These are phyloP conservation scores for Cryptococcus sp. DNA, from an alignment of 1,284 basidiomycete species.

Conservation along the genomic window DNA sequence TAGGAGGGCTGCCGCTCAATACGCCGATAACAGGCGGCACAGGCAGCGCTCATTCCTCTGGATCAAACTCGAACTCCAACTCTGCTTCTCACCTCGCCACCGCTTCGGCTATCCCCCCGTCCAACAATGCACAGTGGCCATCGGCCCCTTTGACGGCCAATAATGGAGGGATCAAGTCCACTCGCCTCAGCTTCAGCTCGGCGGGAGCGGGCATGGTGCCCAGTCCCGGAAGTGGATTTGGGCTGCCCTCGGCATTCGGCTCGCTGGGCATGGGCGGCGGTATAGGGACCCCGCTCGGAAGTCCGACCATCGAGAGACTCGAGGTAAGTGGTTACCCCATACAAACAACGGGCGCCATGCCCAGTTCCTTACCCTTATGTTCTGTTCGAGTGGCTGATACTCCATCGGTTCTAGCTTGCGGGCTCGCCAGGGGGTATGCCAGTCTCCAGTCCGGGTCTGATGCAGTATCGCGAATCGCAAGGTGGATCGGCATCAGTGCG, in stretches of 20 bases:
- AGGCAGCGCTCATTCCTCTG: neutral
- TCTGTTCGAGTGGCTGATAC: neutral
- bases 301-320: constrained; percentile 43
- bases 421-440: constrained; percentile 30
- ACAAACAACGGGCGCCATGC: neutral
- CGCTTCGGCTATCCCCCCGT: constrained; percentile 9
- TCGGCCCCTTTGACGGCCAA: neutral
- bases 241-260: constrained; percentile 44
- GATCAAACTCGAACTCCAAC: constrained; percentile 1
- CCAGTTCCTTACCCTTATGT: no score
- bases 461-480: constrained; percentile 47
- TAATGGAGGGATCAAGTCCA: constrained; percentile 8
- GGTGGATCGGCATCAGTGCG: constrained; percentile 36
- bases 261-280: constrained; percentile 37
- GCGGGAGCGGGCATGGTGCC: constrained; percentile 32
- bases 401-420: constrained; percentile 21
- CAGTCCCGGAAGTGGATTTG: constrained; percentile 36
- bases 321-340: constrained; percentile 29
- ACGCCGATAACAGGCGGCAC: neutral
- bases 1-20: neutral
- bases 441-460: constrained; percentile 40
- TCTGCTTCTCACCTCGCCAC: constrained; percentile 1
- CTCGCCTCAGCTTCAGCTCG: constrained; percentile 28
- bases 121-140: constrained; percentile 15
- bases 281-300: constrained; percentile 38